phyloP scores from a whole-genome alignment of 1,284 basidiomycete species.

The Naganishia albida region DNA sequence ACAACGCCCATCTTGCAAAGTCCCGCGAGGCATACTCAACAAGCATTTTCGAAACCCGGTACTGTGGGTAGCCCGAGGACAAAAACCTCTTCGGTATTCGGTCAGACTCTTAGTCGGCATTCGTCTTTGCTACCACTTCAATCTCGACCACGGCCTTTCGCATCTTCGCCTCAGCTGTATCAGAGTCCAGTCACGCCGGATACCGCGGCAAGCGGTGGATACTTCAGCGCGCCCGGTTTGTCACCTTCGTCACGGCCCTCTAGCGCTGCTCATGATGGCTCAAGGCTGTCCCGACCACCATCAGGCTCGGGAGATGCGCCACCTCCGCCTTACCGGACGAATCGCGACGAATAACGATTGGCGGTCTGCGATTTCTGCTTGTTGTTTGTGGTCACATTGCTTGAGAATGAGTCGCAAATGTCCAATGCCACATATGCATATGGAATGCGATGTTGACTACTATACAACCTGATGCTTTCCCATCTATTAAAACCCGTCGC shows the following conservation, averaged over 20 bases:
- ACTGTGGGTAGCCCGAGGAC: background rate
- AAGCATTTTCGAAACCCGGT: background rate
- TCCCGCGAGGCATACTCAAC: background rate
- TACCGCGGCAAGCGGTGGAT: background rate
- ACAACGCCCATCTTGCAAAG: background rate
- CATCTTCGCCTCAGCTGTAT: background rate
- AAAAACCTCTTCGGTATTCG: conserved; percentile 9
- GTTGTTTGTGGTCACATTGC: too few species aligned
- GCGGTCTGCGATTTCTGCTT: too few species aligned
- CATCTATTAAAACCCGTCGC: conserved; percentile 39
- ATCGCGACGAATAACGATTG: background rate
- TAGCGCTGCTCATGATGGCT: background rate
- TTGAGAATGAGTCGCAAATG: background rate
- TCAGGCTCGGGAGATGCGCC: background rate
- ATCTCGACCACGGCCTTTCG: background rate
- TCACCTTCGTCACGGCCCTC: background rate
- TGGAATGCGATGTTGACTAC: background rate
- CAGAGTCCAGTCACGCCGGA: background rate
- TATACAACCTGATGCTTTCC: conserved; percentile 21
- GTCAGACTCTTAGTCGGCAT: background rate
- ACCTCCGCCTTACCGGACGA: background rate
- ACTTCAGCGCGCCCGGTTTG: background rate
- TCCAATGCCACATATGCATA: conserved; percentile 10
- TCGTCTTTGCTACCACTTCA: background rate
- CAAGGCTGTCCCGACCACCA: background rate